phyloP scores from a whole-genome alignment of 2,329 filamentous ascomycete genomes.

The Fusarium dimerum region DNA sequence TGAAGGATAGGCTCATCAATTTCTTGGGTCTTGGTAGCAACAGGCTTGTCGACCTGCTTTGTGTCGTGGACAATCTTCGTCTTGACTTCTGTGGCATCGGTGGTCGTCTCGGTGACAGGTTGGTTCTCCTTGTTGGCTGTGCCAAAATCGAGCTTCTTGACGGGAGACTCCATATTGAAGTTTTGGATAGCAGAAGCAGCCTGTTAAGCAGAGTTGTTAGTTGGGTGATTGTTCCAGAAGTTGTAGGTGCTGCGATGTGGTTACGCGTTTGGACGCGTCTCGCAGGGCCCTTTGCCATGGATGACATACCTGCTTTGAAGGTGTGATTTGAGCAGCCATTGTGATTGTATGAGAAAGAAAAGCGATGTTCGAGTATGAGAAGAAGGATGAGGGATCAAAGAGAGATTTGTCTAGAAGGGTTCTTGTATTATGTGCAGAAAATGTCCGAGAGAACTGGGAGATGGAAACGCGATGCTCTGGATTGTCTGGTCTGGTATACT shows the following conservation, averaged over 20 bases:
- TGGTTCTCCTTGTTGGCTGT: slow-evolving; percentile 80
- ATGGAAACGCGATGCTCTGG: slow-evolving; percentile 32
- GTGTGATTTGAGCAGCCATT: slow-evolving; percentile 76
- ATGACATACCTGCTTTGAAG: slow-evolving; percentile 56
- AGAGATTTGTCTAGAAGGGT: slow-evolving; percentile 2
- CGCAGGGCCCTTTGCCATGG: slow-evolving; percentile 27
- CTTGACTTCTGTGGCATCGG: slow-evolving; percentile 61
- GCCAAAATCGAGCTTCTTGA: slow-evolving; percentile 85
- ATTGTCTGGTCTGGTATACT: slow-evolving; percentile 16
- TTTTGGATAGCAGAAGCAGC: slow-evolving; percentile 83
- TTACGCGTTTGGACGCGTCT: slow-evolving; percentile 2
- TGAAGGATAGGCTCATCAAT: slow-evolving; percentile 86
- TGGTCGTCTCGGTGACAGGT: slow-evolving; percentile 50
- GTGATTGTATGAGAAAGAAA: slow-evolving; percentile 25
- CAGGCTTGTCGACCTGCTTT: slow-evolving; percentile 38
- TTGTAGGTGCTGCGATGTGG: not conserved
- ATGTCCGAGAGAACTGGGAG: slow-evolving; percentile 10
- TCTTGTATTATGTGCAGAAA: slow-evolving; percentile 21
- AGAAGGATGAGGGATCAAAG: slow-evolving; percentile 12
- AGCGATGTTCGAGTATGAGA: not conserved
- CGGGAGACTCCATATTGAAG: slow-evolving; percentile 89
- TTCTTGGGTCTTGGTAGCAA: slow-evolving; percentile 66
- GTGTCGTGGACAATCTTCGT: slow-evolving; percentile 55
- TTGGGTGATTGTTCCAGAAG: not conserved
- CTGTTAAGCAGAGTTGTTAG: slow-evolving; percentile 51